These are phyloP conservation scores for Nicotiana sylvestris DNA, from an alignment of 257 asterid species.

Conservation along the genomic window DNA sequence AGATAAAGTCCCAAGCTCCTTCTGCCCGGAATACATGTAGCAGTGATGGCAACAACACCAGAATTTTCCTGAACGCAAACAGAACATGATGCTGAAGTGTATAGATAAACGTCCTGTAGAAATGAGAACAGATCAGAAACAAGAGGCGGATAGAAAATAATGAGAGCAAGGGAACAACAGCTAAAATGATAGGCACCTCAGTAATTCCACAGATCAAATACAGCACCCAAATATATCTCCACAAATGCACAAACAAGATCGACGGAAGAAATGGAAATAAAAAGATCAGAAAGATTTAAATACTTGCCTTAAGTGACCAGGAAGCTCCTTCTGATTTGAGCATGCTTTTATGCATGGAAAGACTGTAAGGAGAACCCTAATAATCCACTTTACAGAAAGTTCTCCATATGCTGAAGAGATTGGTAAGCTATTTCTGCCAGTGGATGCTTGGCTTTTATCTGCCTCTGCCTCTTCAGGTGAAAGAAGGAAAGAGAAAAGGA, in stretches of 20 bases:
- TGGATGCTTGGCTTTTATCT: slow-evolving; percentile 34
- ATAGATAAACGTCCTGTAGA: slow-evolving; percentile 72
- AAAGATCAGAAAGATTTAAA: slow-evolving; percentile 16
- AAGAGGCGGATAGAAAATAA: neutral
- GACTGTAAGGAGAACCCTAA: slow-evolving; percentile 78
- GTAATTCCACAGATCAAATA: slow-evolving; percentile 13
- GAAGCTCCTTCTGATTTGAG: slow-evolving; percentile 70
- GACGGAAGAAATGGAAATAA: neutral
- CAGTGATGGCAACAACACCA: slow-evolving; percentile 58
- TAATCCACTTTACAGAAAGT: slow-evolving; percentile 91
- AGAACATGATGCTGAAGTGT: slow-evolving; percentile 69
- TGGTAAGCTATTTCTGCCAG: slow-evolving; percentile 48
- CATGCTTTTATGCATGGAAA: slow-evolving; percentile 97
- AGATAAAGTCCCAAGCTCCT: slow-evolving; percentile 95
- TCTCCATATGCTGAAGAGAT: slow-evolving; percentile 75
- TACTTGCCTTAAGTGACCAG: slow-evolving; percentile 58
- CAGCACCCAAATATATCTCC: slow-evolving; percentile 15
- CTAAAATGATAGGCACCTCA: neutral
- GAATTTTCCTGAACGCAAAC: slow-evolving; percentile 65
- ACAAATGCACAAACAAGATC: neutral
- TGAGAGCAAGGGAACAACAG: neutral
- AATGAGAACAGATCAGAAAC: slow-evolving; percentile 16
- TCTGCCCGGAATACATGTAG: slow-evolving; percentile 84
- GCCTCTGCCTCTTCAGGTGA: slow-evolving; percentile 48
- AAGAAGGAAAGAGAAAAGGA: slow-evolving; percentile 67